These are phyloP conservation scores for Nicotiana noctiflora DNA, from an alignment of 257 asterid genomes.

Conservation along the genomic window DNA sequence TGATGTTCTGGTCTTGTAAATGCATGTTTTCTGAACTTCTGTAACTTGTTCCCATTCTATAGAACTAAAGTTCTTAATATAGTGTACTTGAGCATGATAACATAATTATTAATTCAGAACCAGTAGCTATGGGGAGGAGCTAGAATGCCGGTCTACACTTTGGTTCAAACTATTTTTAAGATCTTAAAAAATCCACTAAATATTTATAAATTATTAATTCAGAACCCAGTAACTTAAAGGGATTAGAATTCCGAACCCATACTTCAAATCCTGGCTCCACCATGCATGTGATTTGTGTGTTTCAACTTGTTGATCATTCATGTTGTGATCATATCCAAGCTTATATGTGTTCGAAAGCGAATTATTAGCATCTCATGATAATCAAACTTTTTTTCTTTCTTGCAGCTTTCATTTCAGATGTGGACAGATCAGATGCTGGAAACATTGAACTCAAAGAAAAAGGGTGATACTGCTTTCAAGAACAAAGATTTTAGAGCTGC, in stretches of 20 bases:
- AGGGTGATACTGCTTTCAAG: conserved; percentile 37
- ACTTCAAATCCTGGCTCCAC: too few species aligned
- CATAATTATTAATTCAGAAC: too few species aligned
- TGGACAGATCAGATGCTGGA: conserved; percentile 51
- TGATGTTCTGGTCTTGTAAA: neutral
- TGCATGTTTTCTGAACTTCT: neutral
- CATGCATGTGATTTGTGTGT: neutral
- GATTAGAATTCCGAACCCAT: too few species aligned
- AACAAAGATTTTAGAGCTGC: conserved; percentile 40
- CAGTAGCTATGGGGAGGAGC: too few species aligned
- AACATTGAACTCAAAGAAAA: conserved; percentile 33
- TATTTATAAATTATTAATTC: too few species aligned
- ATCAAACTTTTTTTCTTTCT: neutral
- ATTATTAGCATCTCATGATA: neutral
- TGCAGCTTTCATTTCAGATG: conserved; percentile 46
- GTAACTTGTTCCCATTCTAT: neutral
- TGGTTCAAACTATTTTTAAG: too few species aligned
- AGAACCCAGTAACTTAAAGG: too few species aligned
- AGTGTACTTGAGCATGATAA: too few species aligned
- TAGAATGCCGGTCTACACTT: too few species aligned
- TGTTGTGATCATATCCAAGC: neutral
- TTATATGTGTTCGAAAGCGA: neutral
- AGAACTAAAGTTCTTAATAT: neutral
- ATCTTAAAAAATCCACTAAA: too few species aligned
- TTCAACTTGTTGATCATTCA: neutral